A percentile compares a stretch with the other conserved stretches of the same genome.
phyloP scores from a whole-genome alignment of 306 rosid species.

The Rubus parviflorus region DNA sequence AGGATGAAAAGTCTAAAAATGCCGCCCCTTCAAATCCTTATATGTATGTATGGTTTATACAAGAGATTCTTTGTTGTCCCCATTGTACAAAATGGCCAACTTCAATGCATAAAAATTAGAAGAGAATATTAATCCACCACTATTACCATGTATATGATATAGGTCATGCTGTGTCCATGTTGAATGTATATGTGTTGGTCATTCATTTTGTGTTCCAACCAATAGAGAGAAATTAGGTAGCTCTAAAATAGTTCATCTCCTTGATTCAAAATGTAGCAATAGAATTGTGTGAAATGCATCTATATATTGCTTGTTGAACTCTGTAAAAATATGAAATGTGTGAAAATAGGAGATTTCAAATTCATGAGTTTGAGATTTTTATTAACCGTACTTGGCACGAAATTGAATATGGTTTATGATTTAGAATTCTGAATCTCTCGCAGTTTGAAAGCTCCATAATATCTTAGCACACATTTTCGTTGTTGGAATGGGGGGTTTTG shows the following conservation, averaged over 20 bases:
- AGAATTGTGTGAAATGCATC: not conserved
- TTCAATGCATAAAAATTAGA: slow-evolving; percentile 8
- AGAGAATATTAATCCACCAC: slow-evolving; percentile 24
- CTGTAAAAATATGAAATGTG: not conserved
- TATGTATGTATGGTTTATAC: slow-evolving; percentile 9
- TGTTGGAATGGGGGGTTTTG: not conserved
- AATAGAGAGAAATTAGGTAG: not conserved
- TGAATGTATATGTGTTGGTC: not conserved
- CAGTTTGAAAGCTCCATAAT: not conserved
- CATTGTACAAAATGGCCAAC: slow-evolving; percentile 26
- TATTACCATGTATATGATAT: slow-evolving; percentile 5
- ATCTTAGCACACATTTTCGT: too few relatives aligned
- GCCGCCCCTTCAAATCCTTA: not conserved
- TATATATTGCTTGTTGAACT: not conserved
- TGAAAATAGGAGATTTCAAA: not conserved
- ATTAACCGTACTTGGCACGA: not conserved
- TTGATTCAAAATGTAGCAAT: not conserved
- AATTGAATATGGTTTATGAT: too few relatives aligned
- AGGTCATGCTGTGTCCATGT: not conserved
- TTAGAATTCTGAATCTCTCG: not conserved
- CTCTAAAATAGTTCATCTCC: not conserved
- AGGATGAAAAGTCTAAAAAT: not conserved
- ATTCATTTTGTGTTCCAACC: not conserved
- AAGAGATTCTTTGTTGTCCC: slow-evolving; percentile 21
- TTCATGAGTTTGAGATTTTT: not conserved